Base-by-base conservation (phyloP, 1,284 basidiomycete species). In the Cryptococcus deneoformans region DNA sequence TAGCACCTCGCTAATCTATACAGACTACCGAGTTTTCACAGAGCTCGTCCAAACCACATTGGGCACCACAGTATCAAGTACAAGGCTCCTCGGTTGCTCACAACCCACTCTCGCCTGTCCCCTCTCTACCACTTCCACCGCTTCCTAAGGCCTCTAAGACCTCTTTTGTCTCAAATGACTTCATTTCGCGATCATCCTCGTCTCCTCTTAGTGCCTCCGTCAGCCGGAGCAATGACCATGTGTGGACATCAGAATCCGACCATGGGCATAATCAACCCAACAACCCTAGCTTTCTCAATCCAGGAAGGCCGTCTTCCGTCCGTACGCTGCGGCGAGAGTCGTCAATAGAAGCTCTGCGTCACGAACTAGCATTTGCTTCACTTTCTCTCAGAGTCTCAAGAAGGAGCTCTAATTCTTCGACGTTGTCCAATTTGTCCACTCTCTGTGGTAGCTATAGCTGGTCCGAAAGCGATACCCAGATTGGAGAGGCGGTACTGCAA, bases 171-270 rank as follows among this genome's bases (percentile, higher is more conserved):
- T 37, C 24, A 24, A 46, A 51, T 8, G 57, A 58, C 40, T 62
- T 54, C 37, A 51, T 47, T 36, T 54, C 60, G 29, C 29, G 29
- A 5, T 29, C 29, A 29, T 5, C 6, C 35, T 38, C 43, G 10
- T 38, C 53, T 12, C 5, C 29, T 29, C 29, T 29, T 29, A 29
- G 29, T 29, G 29, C 29, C 29, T 5, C 29, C 29, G 29, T 29
- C 29, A 29, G 29, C 29, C 29, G 29, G 29, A 5, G 29, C 29
- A 24, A 45, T 24, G 58, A 57, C 20, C 56, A 56, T 29, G 60
- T 59, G 11, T 50, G 60, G 20, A 58, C 61, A 29, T 60, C 60
- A 6, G 58, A 62, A 14, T 37, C 39, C 52, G 56, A 47, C 52
- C 29, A 29, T 29, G 29, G 29, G 29, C 29, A 29, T 29, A 29